Percentiles rank a stretch among this genome's conserved stretches.
These are phyloP conservation scores for Rheum nobile DNA, from an alignment of 148 eudicot species.

Conservation along the genomic window DNA sequence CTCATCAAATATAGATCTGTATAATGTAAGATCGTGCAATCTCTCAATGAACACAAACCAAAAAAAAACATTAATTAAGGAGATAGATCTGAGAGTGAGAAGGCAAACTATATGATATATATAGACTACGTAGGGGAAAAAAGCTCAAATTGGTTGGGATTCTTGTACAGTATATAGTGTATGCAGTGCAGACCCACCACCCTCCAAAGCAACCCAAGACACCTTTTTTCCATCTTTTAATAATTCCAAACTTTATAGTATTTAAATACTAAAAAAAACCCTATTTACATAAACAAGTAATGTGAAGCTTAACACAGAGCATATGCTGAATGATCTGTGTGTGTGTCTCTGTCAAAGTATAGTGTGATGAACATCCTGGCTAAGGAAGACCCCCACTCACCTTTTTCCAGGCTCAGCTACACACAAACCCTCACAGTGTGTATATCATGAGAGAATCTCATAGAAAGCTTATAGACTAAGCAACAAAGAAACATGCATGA, in stretches of 20 bases:
- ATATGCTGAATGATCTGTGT: neutral
- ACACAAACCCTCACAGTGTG: slow-evolving; percentile 1
- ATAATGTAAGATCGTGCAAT: neutral
- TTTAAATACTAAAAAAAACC: slow-evolving; percentile 2
- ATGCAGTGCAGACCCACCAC: slow-evolving; percentile 7
- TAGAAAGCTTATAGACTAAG: slow-evolving; percentile 36
- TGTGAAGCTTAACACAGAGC: slow-evolving; percentile 6
- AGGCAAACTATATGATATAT: neutral
- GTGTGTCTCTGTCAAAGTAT: slow-evolving; percentile 5
- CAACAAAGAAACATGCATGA: slow-evolving; percentile 10
- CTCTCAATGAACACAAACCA: neutral
- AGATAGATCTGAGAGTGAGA: neutral
- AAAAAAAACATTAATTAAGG: no score
- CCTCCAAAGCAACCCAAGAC: slow-evolving; percentile 4
- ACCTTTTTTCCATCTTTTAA: slow-evolving; percentile 2
- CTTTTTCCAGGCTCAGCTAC: neutral
- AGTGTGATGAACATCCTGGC: slow-evolving; percentile 8
- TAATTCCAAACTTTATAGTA: slow-evolving; percentile 7
- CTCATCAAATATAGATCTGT: neutral
- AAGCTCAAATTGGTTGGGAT: slow-evolving; percentile 1
- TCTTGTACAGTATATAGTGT: neutral
- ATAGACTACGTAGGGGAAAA: neutral
- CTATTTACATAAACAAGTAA: neutral
- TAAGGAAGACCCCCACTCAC: slow-evolving; percentile 1
- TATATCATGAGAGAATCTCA: slow-evolving; percentile 7